phyloP scores from a whole-genome alignment of 768 basidiomycete genomes.

The Boletus rubescentipes region DNA sequence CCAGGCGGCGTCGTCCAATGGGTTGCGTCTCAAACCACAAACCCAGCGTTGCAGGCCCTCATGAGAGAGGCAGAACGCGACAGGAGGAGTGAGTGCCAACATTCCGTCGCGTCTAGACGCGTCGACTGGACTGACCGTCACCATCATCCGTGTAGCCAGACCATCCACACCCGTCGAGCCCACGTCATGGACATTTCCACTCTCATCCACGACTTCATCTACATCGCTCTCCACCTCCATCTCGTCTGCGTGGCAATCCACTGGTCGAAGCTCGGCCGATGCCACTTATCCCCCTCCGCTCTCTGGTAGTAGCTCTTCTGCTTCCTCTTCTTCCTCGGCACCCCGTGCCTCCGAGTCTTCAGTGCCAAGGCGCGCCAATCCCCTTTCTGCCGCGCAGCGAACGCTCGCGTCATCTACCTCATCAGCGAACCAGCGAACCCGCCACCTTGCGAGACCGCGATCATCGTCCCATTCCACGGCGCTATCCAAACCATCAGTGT shows the following conservation, averaged over 20 bases:
- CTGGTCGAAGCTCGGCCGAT: conserved; percentile 1
- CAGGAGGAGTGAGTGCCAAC: conserved; percentile 17
- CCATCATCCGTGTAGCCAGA: conserved; percentile 9
- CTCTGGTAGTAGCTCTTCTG: background rate
- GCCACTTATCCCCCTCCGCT: conserved; percentile 5
- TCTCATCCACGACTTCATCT: conserved; percentile 8
- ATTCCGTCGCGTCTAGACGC: background rate
- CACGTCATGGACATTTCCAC: conserved; percentile 16
- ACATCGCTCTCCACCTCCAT: background rate
- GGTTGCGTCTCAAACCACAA: conserved; percentile 27
- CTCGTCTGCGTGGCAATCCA: conserved; percentile 11
- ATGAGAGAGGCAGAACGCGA: conserved; percentile 29
- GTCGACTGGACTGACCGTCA: background rate
- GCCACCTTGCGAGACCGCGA: conserved; percentile 10
- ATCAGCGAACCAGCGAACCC: conserved; percentile 12
- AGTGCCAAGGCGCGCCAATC: conserved; percentile 6
- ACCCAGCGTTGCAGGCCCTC: conserved; percentile 24
- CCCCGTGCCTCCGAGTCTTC: conserved; percentile 4
- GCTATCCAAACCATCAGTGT: background rate
- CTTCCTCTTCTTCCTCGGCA: conserved; percentile 2
- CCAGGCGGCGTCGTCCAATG: conserved; percentile 20
- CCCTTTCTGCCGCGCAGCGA: conserved; percentile 7
- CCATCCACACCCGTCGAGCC: conserved; percentile 15
- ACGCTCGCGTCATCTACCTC: conserved; percentile 23
- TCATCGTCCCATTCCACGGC: conserved; percentile 20